Percentiles rank a stretch among this genome's conserved stretches.
phyloP scores from a whole-genome alignment of 805 yeast species.

The Yarrowia yakushimensis region DNA sequence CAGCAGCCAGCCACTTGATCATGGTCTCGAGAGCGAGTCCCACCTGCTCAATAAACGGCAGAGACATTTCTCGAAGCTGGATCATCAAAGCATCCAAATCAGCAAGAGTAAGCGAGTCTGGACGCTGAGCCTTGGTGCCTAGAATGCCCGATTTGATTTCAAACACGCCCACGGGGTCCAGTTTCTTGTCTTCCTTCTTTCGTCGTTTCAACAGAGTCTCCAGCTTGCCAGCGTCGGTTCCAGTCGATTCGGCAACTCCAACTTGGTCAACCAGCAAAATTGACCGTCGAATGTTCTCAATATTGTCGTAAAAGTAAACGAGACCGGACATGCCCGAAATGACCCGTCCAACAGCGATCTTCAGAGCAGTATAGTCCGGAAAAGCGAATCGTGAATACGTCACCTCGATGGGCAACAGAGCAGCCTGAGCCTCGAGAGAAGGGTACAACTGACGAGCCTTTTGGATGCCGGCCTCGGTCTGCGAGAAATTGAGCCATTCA shows the following conservation, averaged over 20 bases:
- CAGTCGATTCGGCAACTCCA: background rate
- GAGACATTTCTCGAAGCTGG: background rate
- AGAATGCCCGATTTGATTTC: background rate
- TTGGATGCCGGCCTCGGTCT: background rate
- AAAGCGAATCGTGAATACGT: constrained; percentile 7
- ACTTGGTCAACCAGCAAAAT: background rate
- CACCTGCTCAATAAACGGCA: background rate
- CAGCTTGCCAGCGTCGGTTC: background rate
- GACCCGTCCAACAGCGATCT: background rate
- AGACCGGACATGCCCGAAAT: constrained; percentile 9
- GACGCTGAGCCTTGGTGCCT: background rate
- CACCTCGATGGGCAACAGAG: constrained; percentile 29
- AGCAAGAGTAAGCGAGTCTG: background rate
- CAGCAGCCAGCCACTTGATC: constrained; percentile 20
- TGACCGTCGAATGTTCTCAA: constrained; percentile 11
- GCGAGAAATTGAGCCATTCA: constrained; percentile 7
- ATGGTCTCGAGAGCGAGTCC: background rate
- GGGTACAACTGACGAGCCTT: constrained; percentile 23
- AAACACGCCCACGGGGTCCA: constrained; percentile 8
- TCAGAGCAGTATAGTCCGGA: constrained; percentile 1
- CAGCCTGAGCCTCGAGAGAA: constrained; percentile 30
- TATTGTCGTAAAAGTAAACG: constrained; percentile 10
- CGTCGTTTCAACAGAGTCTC: constrained; percentile 1
- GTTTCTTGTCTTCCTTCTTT: background rate
- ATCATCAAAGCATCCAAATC: background rate